phyloP scores from a whole-genome alignment of 2,329 filamentous ascomycete species.

The Acephala macrosclerotiorum region DNA sequence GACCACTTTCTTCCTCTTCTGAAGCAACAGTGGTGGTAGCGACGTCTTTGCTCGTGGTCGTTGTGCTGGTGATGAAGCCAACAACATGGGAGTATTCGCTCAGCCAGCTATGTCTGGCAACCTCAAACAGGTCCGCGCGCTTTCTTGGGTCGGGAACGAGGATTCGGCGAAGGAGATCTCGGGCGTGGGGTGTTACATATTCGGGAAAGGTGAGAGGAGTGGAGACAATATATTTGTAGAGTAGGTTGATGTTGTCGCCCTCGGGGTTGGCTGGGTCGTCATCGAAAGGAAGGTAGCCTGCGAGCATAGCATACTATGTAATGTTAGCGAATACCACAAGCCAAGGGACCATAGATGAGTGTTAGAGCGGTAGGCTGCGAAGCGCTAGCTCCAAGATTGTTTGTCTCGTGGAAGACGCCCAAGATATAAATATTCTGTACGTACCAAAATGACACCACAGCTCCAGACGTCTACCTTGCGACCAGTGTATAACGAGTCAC shows the following conservation, averaged over 20 bases:
- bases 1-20: slow-evolving; percentile 62
- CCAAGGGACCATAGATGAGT: too few relatives aligned
- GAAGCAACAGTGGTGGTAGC: slow-evolving; percentile 76
- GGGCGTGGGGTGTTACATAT: slow-evolving; percentile 96
- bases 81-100: slow-evolving; percentile 98
- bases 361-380: neutral
- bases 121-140: slow-evolving; percentile 94
- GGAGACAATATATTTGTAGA: slow-evolving; percentile 99
- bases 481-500: slow-evolving; percentile 95
- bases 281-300: slow-evolving; percentile 96
- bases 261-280: slow-evolving; percentile 98
- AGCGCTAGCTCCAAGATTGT: neutral
- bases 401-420: neutral
- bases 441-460: slow-evolving; percentile 95
- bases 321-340: slow-evolving; percentile 37
- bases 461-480: slow-evolving; percentile 99
- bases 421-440: slow-evolving; percentile 45
- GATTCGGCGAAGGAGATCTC: slow-evolving; percentile 90
- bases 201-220: slow-evolving; percentile 97
- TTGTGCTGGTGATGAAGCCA: slow-evolving; percentile 95
- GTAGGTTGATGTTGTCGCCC: slow-evolving; percentile 97
- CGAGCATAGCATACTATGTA: slow-evolving; percentile 95
- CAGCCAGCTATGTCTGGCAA: slow-evolving; percentile 96
- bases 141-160: slow-evolving; percentile 94
- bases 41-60: slow-evolving; percentile 85